Base-by-base conservation (phyloP, 176 grass and related monocot species). In the Dactylis glomerata region DNA sequence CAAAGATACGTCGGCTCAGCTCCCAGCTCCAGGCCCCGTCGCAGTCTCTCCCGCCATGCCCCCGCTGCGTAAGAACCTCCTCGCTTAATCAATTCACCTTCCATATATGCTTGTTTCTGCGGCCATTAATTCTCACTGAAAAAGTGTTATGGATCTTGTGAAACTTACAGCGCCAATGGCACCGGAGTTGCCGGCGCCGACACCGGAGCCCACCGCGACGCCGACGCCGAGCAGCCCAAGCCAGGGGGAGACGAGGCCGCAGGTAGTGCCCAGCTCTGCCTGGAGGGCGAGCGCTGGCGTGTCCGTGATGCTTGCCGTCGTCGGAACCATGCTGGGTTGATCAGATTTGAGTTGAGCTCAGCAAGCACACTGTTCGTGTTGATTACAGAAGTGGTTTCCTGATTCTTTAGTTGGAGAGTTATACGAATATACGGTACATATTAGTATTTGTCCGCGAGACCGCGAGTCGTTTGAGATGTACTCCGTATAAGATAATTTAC, bases 1-100 rank as follows among this genome's bases (percentile, higher is more conserved):
- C 89, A 58, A 52, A 90, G 96, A 91, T 28, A 83, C 88, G 19
- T 80, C 92, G 8, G 44, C 61, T 23, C 77, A 89, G 44, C 77
- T 82, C 54, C 90, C 90, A 32, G 32, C 69, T 59, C 77, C 92
- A 3, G 89, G 89, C 49, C 90, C 92, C 5, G 74, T 77, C 65
- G 79, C 86, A 10, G 54, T 42, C 28, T 49, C 52, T 19, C 95
- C 95, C 19, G 33, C 89, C 36, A 22, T 86, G 34, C 76, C 95
- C 4, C 90, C 88, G 11, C 74, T 95, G 6, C 57, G 92, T 98
- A 95, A 93, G 87, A 64, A 80, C 10, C 58, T 78, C 61, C 20
- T 47, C 30, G 5, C 4, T 28, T 37, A 10, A 11, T 28, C 31
- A 10, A 11, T 27, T 13, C 3, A 14, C 49, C 9, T 47, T 17